Conservation (phyloP, 768 basidiomycete genomes). For the Rhizopogon sp. region DNA sequence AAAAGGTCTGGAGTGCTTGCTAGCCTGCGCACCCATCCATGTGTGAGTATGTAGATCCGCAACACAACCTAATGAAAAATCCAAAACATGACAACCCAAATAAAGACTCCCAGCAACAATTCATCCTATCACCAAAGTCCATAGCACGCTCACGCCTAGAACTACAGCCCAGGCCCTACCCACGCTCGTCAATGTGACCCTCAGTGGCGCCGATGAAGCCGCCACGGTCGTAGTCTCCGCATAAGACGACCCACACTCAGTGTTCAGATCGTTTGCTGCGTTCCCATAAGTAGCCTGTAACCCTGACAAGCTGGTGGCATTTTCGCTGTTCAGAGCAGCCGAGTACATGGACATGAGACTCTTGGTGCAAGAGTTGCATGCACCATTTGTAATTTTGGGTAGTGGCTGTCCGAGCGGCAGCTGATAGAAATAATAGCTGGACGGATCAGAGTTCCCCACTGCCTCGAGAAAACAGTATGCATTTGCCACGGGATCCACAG, state of each 20-base stretch:
- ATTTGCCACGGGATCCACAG: slow-evolving; percentile 48
- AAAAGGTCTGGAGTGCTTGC: not conserved
- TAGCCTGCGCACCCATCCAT: too few species aligned
- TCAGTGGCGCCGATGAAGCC: slow-evolving; percentile 8
- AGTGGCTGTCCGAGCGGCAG: slow-evolving; percentile 57
- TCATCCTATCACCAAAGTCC: not conserved
- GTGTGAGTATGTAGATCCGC: not conserved
- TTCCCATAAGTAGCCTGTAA: slow-evolving; percentile 44
- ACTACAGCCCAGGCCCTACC: slow-evolving; percentile 8
- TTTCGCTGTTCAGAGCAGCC: slow-evolving; percentile 32
- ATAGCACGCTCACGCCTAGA: slow-evolving; percentile 8
- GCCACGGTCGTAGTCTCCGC: slow-evolving; percentile 21
- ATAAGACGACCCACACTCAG: slow-evolving; percentile 49
- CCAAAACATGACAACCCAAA: not conserved
- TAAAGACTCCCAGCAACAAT: not conserved
- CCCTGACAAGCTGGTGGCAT: slow-evolving; percentile 27
- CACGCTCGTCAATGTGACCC: slow-evolving; percentile 4
- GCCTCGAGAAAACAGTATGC: slow-evolving; percentile 76
- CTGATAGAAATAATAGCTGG: slow-evolving; percentile 69
- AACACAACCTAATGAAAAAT: not conserved
- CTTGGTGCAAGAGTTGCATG: slow-evolving; percentile 64
- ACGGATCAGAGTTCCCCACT: slow-evolving; percentile 46
- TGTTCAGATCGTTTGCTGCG: slow-evolving; percentile 42
- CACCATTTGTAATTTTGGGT: slow-evolving; percentile 42
- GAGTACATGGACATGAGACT: slow-evolving; percentile 53